Conservation (phyloP, 2,329 filamentous ascomycete genomes). For the Rhinocladiella similis region DNA sequence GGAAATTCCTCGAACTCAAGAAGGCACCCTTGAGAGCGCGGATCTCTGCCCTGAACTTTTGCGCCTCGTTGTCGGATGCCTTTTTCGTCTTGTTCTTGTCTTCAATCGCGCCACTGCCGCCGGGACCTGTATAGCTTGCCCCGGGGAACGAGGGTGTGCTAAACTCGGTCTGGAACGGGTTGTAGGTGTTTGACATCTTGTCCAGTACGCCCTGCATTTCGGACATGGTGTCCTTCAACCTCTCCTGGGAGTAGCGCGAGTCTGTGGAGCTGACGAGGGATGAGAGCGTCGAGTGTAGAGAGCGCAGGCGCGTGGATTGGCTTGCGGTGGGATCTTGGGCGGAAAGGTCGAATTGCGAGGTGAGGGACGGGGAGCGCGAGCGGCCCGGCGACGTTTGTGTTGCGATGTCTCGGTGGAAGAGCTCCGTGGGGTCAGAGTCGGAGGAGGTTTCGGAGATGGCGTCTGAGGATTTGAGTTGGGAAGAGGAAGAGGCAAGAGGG, state of each 20-base stretch:
- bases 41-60: constrained; percentile 60
- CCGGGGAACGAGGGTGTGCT: constrained; percentile 25
- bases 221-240: constrained; percentile 17
- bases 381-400: constrained; percentile 58
- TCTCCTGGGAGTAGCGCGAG: constrained; percentile 39
- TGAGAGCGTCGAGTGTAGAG: constrained; percentile 51
- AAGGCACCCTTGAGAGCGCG: constrained; percentile 64
- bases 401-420: constrained; percentile 64
- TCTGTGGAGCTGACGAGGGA: constrained; percentile 49
- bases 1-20: constrained; percentile 63
- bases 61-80: constrained; percentile 53
- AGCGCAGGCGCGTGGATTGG: constrained; percentile 39
- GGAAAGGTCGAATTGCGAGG: constrained; percentile 3
- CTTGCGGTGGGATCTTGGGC: constrained; percentile 19
- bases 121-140: constrained; percentile 26
- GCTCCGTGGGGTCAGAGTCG: constrained; percentile 61
- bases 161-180: constrained; percentile 27
- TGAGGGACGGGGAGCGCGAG: constrained; percentile 39
- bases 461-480: constrained; percentile 29
- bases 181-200: constrained; percentile 30
- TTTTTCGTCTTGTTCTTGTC: constrained; percentile 29
- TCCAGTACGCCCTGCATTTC: constrained; percentile 25
- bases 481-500: constrained; percentile 1
- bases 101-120: constrained; percentile 21
- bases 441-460: constrained; percentile 50